phyloP scores from a whole-genome alignment of 2,329 filamentous ascomycete species.

The Truncatella angustata region DNA sequence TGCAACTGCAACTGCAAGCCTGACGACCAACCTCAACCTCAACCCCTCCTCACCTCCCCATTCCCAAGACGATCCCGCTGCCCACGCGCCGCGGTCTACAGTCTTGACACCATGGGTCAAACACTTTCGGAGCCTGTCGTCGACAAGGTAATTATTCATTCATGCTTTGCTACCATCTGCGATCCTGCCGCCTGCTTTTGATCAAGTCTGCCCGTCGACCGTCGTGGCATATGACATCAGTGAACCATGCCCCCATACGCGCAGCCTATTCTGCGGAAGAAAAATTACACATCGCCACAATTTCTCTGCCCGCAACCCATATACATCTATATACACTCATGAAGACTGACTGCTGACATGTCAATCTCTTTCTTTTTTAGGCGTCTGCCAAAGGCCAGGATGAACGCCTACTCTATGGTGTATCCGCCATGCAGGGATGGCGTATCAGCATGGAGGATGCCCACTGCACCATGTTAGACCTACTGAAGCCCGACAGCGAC shows the following conservation, averaged over 20 bases:
- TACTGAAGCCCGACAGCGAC: slow-evolving; percentile 59
- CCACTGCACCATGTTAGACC: slow-evolving; percentile 85
- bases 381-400: slow-evolving; percentile 86
- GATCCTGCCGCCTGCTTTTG: slow-evolving; percentile 5
- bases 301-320: no score
- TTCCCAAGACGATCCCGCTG: slow-evolving; percentile 16
- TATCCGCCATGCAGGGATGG: slow-evolving; percentile 99
- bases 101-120: slow-evolving; percentile 77
- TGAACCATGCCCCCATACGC: no score
- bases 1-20: slow-evolving; percentile 7
- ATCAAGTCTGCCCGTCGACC: slow-evolving; percentile 10
- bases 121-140: slow-evolving; percentile 98
- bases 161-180: slow-evolving; percentile 9
- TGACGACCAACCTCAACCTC: slow-evolving; percentile 16
- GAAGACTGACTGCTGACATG: slow-evolving; percentile 22
- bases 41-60: slow-evolving; percentile 23
- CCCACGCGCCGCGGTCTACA: slow-evolving; percentile 22
- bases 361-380: slow-evolving; percentile 43
- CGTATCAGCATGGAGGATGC: slow-evolving; percentile 99
- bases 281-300: no score
- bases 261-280: no score
- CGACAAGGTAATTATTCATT: slow-evolving; percentile 77
- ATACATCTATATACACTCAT: background rate
- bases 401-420: slow-evolving; percentile 87
- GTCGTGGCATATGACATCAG: slow-evolving; percentile 20